phyloP scores from a whole-genome alignment of 1,284 basidiomycete species.

The Cerrena zonata region DNA sequence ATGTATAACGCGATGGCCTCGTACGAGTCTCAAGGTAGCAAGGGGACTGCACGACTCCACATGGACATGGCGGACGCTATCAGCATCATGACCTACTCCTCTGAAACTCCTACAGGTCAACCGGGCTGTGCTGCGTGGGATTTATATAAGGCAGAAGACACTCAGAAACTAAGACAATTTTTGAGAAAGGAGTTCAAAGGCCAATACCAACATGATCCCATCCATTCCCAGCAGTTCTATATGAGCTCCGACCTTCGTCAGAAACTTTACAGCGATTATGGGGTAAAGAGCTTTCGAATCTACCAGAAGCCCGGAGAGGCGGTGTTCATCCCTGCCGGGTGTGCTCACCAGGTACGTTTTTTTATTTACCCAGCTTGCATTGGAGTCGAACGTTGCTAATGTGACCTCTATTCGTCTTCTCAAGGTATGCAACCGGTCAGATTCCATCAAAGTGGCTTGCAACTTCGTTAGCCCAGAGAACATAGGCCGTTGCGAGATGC shows the following conservation, averaged over 20 bases:
- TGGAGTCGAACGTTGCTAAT: too few relatives aligned
- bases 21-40: constrained; percentile 54
- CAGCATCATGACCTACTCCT: constrained; percentile 83
- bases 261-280: constrained; percentile 61
- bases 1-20: constrained; percentile 78
- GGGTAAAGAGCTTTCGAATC: constrained; percentile 75
- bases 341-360: constrained; percentile 81
- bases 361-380: too few relatives aligned
- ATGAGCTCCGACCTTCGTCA: constrained; percentile 66
- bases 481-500: constrained; percentile 73
- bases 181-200: constrained; percentile 54
- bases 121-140: constrained; percentile 90
- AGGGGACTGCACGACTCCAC: constrained; percentile 82
- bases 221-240: constrained; percentile 87
- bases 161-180: constrained; percentile 73
- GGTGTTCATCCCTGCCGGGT: constrained; percentile 92
- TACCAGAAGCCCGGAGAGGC: constrained; percentile 91
- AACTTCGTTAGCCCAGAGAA: constrained; percentile 95
- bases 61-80: constrained; percentile 96
- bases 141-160: constrained; percentile 78
- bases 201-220: constrained; percentile 67
- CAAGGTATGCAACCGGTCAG: constrained; percentile 77
- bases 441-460: constrained; percentile 91
- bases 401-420: too few relatives aligned
- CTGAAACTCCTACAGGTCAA: constrained; percentile 52